Evolutionary conservation across 345 rosid genomes (phyloP).

Genomic region (Eucalyptus erythrocorys): DNA sequence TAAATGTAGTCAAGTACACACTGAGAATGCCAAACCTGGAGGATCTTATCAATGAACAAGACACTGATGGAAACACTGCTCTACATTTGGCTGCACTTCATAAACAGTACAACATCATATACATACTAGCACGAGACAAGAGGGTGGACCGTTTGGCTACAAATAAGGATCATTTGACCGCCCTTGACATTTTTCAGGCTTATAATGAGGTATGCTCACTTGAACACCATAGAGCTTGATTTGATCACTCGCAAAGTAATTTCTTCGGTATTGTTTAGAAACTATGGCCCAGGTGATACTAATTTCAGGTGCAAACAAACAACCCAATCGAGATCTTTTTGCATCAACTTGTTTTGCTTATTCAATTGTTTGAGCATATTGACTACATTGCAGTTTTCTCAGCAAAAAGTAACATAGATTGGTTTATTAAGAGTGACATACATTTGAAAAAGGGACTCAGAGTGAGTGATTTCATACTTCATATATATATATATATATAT

Average conservation of each 20-base stretch:
- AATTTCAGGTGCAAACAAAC: not conserved
- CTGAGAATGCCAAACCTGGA: accelerated
- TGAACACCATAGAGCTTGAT: not conserved
- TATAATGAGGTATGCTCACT: accelerated
- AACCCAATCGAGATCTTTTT: not conserved
- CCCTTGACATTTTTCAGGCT: accelerated
- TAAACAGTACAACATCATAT: not conserved
- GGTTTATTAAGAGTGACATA: not conserved
- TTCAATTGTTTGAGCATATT: not conserved
- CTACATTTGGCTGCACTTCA: not conserved
- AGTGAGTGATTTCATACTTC: not conserved
- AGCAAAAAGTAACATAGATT: not conserved
- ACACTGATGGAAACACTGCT: not conserved
- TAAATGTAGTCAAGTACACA: not conserved
- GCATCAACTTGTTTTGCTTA: not conserved
- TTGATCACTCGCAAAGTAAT: not conserved
- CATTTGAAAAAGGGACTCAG: not conserved
- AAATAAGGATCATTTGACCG: not conserved
- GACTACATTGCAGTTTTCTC: not conserved
- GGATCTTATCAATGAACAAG: not conserved
- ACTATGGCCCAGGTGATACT: not conserved
- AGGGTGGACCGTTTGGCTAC: not conserved
- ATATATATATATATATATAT: too few species aligned
- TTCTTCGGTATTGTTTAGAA: accelerated
- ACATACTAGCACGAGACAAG: not conserved